Evolutionary conservation across 768 basidiomycete genomes (phyloP).

Genomic region (Boletus edulis): DNA sequence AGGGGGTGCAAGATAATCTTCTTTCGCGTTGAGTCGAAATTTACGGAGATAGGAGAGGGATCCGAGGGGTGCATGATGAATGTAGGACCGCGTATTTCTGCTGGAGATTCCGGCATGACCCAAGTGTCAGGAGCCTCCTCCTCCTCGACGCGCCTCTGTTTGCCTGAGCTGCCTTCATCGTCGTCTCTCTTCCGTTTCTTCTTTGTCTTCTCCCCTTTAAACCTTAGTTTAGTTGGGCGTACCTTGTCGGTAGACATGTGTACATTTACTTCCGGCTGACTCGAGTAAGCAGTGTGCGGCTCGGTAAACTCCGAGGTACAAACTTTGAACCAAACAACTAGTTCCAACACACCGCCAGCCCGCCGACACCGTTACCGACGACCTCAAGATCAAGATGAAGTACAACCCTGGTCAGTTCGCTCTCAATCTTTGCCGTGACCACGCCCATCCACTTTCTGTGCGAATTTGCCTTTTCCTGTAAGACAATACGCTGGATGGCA

Average conservation of each 20-base stretch:
- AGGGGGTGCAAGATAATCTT: slow-evolving; percentile 64
- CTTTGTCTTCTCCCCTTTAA: slow-evolving; percentile 84
- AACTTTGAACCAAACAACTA: slow-evolving; percentile 39
- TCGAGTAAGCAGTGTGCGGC: too few species aligned
- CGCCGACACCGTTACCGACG: slow-evolving; percentile 50
- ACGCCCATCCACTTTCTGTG: slow-evolving; percentile 16
- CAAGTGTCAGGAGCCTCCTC: slow-evolving; percentile 72
- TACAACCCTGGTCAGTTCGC: slow-evolving; percentile 73
- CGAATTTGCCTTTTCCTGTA: slow-evolving; percentile 29
- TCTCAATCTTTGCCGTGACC: slow-evolving; percentile 17
- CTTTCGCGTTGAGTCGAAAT: slow-evolving; percentile 74
- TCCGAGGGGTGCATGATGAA: slow-evolving; percentile 84
- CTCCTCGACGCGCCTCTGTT: slow-evolving; percentile 52
- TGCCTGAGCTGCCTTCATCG: slow-evolving; percentile 41
- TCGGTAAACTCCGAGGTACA: slow-evolving; percentile 26
- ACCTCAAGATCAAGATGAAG: slow-evolving; percentile 76
- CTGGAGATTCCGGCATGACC: slow-evolving; percentile 70
- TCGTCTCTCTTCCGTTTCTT: slow-evolving; percentile 76
- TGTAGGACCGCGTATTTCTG: slow-evolving; percentile 83
- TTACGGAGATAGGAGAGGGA: slow-evolving; percentile 71
- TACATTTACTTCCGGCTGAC: neutral
- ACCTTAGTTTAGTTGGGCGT: slow-evolving; percentile 75
- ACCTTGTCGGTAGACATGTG: slow-evolving; percentile 45
- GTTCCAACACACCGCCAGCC: slow-evolving; percentile 17
- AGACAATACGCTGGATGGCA: slow-evolving; percentile 55